Evolutionary conservation across 2,329 filamentous ascomycete genomes (phyloP), one percentile per base, ranked within the genome.

Genomic region (Fusarium redolens): DNA sequence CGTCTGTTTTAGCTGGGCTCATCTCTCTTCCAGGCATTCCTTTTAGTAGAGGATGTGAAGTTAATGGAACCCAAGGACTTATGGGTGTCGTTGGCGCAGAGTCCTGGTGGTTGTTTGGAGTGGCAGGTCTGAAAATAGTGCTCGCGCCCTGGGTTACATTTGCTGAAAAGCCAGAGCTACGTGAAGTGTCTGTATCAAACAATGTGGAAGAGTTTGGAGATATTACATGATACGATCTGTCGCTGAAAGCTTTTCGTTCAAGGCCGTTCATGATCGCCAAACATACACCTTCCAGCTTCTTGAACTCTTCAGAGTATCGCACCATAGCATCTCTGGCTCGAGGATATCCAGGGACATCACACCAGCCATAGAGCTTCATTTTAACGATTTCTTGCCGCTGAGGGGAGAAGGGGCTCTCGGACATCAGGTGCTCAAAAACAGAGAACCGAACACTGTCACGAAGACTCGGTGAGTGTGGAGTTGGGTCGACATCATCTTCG

Each of bases 41-140:
- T 55, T 69, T 77, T 14, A 84, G 77, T 0, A 84, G 77, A 87
- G 83, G 95, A 37, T 79, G 76, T 1, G 75, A 75, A 12, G 70
- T 65, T 8, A 72, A 55, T 28, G 70, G 65, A 1, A 65, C 61
- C 3, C 71, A 64, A 7, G 56, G 37, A 6, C 52, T 54, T 7
- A 25, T 52, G 8, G 52, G 54, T 10, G 56, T 50, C 10, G 25
- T 43, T 40, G 61, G 41, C 35, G 45, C 28, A 10, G 63, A 55
- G 13, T 58, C 25, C 47, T 57, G 57, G 28, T 57, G 44, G 25
- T 47, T 59, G 20, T 64, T 55, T 11, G 69, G 67, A 22, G 48
- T 51, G 41, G 61, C 60, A n/a, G 57, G 41, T 13, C 55, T 73
- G 11, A 63, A 63, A 37, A 67, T 37, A 11, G 61, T 52, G n/a